Evolutionary conservation across 768 basidiomycete species (phyloP), one percentile per base, ranked within the genome.

Genomic region (Amanita polypyramis): DNA sequence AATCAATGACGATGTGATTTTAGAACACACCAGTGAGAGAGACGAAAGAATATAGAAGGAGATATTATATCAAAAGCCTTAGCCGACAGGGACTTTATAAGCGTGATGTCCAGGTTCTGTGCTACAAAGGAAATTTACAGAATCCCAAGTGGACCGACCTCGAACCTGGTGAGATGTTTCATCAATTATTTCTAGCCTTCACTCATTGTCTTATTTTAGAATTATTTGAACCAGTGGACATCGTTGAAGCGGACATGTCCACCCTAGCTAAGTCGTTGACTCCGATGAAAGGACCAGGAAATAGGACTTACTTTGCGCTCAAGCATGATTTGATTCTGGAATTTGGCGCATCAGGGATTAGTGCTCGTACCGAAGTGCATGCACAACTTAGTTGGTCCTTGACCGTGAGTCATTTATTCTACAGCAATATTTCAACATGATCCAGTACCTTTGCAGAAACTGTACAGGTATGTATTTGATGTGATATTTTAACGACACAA

Each of bases 11-110:
- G 10, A 23, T 49, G 14, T 9, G 11, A 17, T 4, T 34, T 17
- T 35, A 59, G 58, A 53, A 53, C 34, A 54, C 58, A 2, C 51
- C 55, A 43, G 56, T 57, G 2, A 40, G 41, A 6, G 58, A 59
- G 25, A 53, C 43, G 7, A 54, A 59, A 48, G 58, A 59, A 32
- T 59, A 55, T 36, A 50, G 51, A 9, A 38, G 35, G 19, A 34
- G 52, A 9, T 58, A 53, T 32, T 33, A 43, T 51, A 45, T 41
- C 50, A 56, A 50, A 50, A 53, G 42, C 47, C 47, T 25, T 40
- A 54, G 20, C 42, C 43, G 43, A 30, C n/a, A 38, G 40, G 33
- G 51, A 48, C 44, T 56, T 49, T 38, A 48, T 9, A 30, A 45
- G 17, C 36, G 41, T 47, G 8, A 30, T 11, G 48, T 52, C 1